Base-by-base conservation (phyloP, 306 rosid genomes). In the Hippophae gyantsensis region DNA sequence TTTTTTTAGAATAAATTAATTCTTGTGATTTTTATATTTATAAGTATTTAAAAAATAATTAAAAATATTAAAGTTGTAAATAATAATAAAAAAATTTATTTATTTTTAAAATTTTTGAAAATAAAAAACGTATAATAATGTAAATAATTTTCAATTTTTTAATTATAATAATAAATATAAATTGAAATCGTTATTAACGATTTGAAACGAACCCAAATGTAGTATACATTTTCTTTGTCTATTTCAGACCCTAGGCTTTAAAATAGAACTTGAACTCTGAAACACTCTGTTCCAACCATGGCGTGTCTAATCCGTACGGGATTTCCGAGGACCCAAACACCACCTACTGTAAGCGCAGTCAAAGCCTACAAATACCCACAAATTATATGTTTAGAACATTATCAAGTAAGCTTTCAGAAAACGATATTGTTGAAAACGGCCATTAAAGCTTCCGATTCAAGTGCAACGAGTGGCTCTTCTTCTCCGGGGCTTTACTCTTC, bases 401-500 rank as follows among this genome's bases (percentile, higher is more conserved):
- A 9, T 67, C 25, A 38, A 10, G 2, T 48, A 14, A 12, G 64
- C 63, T 9, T 43, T 42, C 65, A 61, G 6, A 57, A 12, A 23
- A 65, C 67, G 56, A 48, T 57, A 60, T 47, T 55, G 43, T 12
- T 52, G 13, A 48, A 49, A 76, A 61, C 70, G 13, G 56, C 72
- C 44, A 66, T 69, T 52, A 71, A 58, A 8, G 70, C 75, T 46
- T 76, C 95, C 18, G 38, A 79, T 78, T 47, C 78, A 38, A 52
- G 77, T 49, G 52, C 81, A 9, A 56, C 74, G 58, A 54, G 72
- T 13, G 58, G 63, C 42, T 23, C 69, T 38, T 52, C 79, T 26
- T 74, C 72, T 5, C 94, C 96, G 2, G 94, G 97, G 56, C 72
- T 90, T 10, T 90, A 87, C 84, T 87, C 98, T 12, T 81, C 96